Conservation (phyloP, 768 basidiomycete species). For the Phaffia australis region DNA sequence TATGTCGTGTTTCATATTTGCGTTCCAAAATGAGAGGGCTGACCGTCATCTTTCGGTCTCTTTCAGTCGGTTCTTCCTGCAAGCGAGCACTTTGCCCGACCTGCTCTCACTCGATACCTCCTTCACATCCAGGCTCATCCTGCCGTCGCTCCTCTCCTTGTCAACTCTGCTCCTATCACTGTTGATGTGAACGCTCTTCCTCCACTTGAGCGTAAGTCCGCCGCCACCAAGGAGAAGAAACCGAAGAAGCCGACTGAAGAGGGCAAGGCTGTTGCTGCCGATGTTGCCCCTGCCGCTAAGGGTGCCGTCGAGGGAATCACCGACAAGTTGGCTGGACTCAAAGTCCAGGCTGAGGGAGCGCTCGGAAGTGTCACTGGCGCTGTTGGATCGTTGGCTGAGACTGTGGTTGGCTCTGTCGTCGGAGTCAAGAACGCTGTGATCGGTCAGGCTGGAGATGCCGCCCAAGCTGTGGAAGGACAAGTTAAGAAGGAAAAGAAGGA, state of each 20-base stretch:
- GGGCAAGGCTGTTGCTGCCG: slow-evolving; percentile 31
- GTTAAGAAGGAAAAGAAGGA: slow-evolving; percentile 40
- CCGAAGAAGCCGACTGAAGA: slow-evolving; percentile 28
- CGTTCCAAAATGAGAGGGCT: not conserved
- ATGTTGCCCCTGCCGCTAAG: slow-evolving; percentile 14
- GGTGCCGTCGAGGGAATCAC: slow-evolving; percentile 17
- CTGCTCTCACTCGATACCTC: slow-evolving; percentile 83
- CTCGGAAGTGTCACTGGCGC: slow-evolving; percentile 15
- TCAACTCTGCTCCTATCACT: slow-evolving; percentile 13
- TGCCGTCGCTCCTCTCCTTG: slow-evolving; percentile 36
- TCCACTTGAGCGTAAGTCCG: slow-evolving; percentile 29
- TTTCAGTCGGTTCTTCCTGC: slow-evolving; percentile 60
- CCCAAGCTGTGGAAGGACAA: not conserved
- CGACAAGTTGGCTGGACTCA: slow-evolving; percentile 18
- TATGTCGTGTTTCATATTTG: slow-evolving; percentile 41
- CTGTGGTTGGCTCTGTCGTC: slow-evolving; percentile 4
- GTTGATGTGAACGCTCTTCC: slow-evolving; percentile 23
- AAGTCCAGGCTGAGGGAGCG: slow-evolving; percentile 9
- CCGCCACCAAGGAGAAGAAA: slow-evolving; percentile 54
- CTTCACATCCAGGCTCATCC: slow-evolving; percentile 65
- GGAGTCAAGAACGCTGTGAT: not conserved
- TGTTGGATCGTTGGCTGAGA: slow-evolving; percentile 12
- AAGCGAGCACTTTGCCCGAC: slow-evolving; percentile 63
- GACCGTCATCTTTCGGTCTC: not conserved
- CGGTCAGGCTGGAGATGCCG: not conserved